Evolutionary conservation across 2,329 filamentous ascomycete genomes (phyloP).

Genomic region (Fusarium sp.): DNA sequence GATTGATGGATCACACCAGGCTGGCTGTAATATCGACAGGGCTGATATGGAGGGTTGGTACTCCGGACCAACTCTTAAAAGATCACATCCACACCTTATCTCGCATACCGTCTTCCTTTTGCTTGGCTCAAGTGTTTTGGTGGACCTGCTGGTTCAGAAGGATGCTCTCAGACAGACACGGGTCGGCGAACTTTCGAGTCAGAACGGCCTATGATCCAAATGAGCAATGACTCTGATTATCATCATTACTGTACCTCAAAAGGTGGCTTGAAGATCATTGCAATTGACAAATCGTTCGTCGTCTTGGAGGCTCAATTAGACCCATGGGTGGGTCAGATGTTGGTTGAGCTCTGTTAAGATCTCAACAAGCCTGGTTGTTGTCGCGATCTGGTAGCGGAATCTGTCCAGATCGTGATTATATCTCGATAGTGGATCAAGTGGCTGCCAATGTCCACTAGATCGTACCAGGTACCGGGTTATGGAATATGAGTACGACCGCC

Average conservation of each 20-base stretch:
- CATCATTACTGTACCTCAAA: neutral
- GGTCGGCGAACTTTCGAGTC: neutral
- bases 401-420: slow-evolving; percentile 37
- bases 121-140: neutral
- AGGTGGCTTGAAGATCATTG: slow-evolving; percentile 1
- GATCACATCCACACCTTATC: neutral
- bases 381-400: slow-evolving; percentile 34
- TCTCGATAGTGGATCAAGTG: slow-evolving; percentile 43
- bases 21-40: slow-evolving; percentile 1
- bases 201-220: neutral
- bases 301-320: neutral
- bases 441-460: slow-evolving; percentile 30
- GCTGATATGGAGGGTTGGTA: neutral
- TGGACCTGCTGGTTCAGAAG: neutral
- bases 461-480: slow-evolving; percentile 35
- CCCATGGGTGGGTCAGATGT: slow-evolving; percentile 3
- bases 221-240: neutral
- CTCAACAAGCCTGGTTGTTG: slow-evolving; percentile 26
- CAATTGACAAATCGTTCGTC: neutral
- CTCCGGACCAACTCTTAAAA: neutral
- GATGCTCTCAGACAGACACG: neutral
- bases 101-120: neutral
- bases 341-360: slow-evolving; percentile 18
- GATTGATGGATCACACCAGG: neutral
- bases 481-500: slow-evolving; percentile 15